These are phyloP conservation scores for Marasmius oreades DNA, from an alignment of 1,284 basidiomycete genomes.

Conservation along the genomic window DNA sequence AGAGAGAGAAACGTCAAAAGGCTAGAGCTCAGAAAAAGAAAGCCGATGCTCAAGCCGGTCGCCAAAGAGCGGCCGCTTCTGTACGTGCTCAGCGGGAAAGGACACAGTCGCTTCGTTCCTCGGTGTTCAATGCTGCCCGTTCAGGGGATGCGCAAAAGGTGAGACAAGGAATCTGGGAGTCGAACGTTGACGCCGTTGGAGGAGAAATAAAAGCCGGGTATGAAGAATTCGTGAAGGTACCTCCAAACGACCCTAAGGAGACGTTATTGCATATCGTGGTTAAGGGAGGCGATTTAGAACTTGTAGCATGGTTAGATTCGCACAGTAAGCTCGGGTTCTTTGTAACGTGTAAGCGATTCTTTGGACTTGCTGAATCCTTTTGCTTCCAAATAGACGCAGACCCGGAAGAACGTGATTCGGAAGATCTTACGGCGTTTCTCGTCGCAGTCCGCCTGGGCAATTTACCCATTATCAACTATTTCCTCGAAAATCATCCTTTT, in stretches of 20 bases:
- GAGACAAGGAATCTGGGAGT: conserved; percentile 63
- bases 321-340: conserved; percentile 50
- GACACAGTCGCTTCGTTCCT: conserved; percentile 52
- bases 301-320: conserved; percentile 65
- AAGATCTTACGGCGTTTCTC: conserved; percentile 61
- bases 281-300: conserved; percentile 45
- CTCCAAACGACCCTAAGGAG: conserved; percentile 53
- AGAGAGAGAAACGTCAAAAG: conserved; percentile 56
- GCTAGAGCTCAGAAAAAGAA: conserved; percentile 52
- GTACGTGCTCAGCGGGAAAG: conserved; percentile 43
- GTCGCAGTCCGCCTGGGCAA: conserved; percentile 53
- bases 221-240: conserved; percentile 42
- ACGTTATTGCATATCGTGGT: conserved; percentile 68
- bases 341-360: conserved; percentile 13
- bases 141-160: conserved; percentile 47
- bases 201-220: conserved; percentile 61
- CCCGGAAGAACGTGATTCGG: conserved; percentile 59
- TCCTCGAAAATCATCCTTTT: conserved; percentile 55
- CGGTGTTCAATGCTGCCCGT: conserved; percentile 61
- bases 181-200: conserved; percentile 64
- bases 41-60: conserved; percentile 45
- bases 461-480: conserved; percentile 46
- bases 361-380: conserved; percentile 19
- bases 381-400: conserved; percentile 51
- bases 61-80: conserved; percentile 47